Percentiles rank a stretch among this genome's conserved stretches.
These are phyloP conservation scores for Aspergillus sp. DNA, from an alignment of 2,329 filamentous ascomycete genomes.

Conservation along the genomic window DNA sequence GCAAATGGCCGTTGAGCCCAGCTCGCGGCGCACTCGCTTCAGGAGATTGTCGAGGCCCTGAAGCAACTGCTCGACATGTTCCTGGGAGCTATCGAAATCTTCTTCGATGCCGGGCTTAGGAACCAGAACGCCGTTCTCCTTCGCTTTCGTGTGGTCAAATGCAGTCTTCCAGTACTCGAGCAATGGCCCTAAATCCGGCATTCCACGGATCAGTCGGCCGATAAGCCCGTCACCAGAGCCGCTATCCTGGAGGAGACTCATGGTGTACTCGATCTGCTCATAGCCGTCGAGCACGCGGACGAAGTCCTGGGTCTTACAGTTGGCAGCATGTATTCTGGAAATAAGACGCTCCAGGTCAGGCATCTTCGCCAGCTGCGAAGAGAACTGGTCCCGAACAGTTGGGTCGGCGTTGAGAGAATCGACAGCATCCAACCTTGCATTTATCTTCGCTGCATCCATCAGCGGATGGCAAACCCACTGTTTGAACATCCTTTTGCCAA, in stretches of 20 bases:
- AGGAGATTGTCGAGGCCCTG: constrained; percentile 62
- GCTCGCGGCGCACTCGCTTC: constrained; percentile 58
- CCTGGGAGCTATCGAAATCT: constrained; percentile 79
- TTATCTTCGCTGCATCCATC: constrained; percentile 77
- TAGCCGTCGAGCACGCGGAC: constrained; percentile 89
- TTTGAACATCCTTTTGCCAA: constrained; percentile 89
- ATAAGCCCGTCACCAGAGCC: constrained; percentile 74
- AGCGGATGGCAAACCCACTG: constrained; percentile 97
- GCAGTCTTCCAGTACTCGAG: constrained; percentile 82
- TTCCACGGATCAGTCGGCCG: constrained; percentile 68
- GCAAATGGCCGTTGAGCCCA: constrained; percentile 64
- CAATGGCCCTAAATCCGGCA: constrained; percentile 71
- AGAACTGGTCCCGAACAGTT: constrained; percentile 74
- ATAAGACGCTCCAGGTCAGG: constrained; percentile 91
- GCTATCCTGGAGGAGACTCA: constrained; percentile 65
- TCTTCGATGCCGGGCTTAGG: constrained; percentile 81
- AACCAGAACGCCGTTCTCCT: constrained; percentile 69
- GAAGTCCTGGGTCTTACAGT: constrained; percentile 87
- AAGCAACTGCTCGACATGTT: constrained; percentile 66
- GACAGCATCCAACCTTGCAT: constrained; percentile 86
- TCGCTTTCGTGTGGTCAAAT: constrained; percentile 74
- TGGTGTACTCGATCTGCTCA: constrained; percentile 93
- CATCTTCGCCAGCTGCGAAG: constrained; percentile 77
- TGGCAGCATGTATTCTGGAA: constrained; percentile 83
- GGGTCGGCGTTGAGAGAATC: constrained; percentile 82